Conservation (phyloP, 371 early-diverging fungal species). For the Syncephalastrum sp. region DNA sequence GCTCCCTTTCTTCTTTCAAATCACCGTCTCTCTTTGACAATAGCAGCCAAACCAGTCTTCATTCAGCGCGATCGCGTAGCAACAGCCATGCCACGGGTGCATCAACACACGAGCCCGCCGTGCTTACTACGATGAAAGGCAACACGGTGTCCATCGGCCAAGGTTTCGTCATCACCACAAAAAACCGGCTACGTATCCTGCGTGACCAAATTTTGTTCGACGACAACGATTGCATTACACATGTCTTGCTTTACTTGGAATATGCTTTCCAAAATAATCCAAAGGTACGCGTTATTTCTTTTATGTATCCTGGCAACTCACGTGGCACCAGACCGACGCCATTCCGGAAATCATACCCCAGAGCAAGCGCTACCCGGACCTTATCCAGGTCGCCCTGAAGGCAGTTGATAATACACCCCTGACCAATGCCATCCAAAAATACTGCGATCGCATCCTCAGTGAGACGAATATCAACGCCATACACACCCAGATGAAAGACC, state of each 20-base stretch:
- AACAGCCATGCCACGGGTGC: neutral
- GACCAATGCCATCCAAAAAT: conserved; percentile 19
- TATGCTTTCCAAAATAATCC: conserved; percentile 15
- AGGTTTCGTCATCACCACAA: conserved; percentile 8
- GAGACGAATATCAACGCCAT: conserved; percentile 25
- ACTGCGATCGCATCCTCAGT: conserved; percentile 29
- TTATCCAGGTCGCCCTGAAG: neutral
- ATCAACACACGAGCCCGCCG: conserved; percentile 1
- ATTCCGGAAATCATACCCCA: conserved; percentile 9
- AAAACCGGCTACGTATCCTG: conserved; percentile 9
- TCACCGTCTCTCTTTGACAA: neutral
- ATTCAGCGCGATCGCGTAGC: neutral
- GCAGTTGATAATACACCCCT: neutral
- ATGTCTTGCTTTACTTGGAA: conserved; percentile 25
- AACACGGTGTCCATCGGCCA: conserved; percentile 11
- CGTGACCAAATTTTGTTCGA: conserved; percentile 14
- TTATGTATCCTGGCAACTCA: conserved; percentile 10
- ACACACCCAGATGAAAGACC: conserved; percentile 22
- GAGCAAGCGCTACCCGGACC: too few species aligned
- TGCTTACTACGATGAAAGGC: conserved; percentile 17
- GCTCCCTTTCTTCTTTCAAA: conserved; percentile 3
- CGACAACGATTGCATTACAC: conserved; percentile 16
- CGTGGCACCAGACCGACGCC: conserved; percentile 16
- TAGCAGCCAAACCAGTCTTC: neutral
- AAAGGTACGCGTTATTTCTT: conserved; percentile 11